Base-by-base conservation (phyloP, 2,329 filamentous ascomycete species). In the Stemphylium beticola region DNA sequence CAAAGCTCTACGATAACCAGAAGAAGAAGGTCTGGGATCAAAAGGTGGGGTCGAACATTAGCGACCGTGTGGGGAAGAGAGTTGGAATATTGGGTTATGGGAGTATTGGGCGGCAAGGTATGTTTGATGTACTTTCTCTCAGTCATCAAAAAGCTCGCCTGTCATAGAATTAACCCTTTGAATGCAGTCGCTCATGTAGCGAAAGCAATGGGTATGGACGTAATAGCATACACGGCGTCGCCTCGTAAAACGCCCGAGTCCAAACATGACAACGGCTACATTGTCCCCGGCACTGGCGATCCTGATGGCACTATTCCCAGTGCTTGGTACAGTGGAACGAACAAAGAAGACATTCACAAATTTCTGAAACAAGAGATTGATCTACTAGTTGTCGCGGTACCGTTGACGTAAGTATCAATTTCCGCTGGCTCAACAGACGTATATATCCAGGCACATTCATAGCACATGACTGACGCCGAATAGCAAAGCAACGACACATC, bases 161-260 rank as follows among this genome's bases (percentile, higher is more conserved):
- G 17, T 6, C 8, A 22, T 47, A 4, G 11, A 44, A 7, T 24
- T 18, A 34, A 18, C 22, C 29, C 14, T 31, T 9, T 22, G 20
- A 20, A 20, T 15, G 15, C 39, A 82, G 82, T 83, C 36, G 84
- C 79, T 31, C 78, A 79, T 22, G 81, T 91, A 3, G 83, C 83
- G 10, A 80, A 79, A 12, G 87, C 87, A 2, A 74, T 91, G 64
- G 90, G 90, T 15, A 87, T 91, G 82, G 80, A 85, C 24, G 84
- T 93, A 0, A 80, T 92, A 68, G 90, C 90, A 0, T 92, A 89
- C 77, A 93, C 90, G 0, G 86, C 89, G 0, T 85, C 84, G 22
- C 83, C 88, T 0, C 86, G 88, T n/a, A 72, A 78, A 8, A 91
- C 89, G 0, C 82, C 86, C 0, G 86, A 87, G 49, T 88, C 86